Evolutionary conservation across 2,329 filamentous ascomycete genomes (phyloP).

Genomic region (Cytospora mali): DNA sequence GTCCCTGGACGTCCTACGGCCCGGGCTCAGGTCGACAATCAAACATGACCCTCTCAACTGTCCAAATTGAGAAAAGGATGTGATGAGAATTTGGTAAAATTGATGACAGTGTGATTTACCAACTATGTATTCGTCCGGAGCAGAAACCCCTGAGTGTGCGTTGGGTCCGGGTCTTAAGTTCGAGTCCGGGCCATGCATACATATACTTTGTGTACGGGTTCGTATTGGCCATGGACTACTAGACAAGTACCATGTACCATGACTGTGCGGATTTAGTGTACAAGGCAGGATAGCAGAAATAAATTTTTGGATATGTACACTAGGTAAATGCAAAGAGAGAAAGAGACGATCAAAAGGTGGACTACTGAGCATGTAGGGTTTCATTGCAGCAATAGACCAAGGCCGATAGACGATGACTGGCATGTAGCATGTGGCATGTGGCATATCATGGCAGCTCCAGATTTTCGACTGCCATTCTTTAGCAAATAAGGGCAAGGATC

Average conservation of each 20-base stretch:
- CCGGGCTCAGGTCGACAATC: slow-evolving; percentile 21
- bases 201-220: background rate
- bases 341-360: background rate
- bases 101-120: background rate
- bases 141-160: background rate
- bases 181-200: background rate
- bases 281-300: no score
- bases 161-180: background rate
- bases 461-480: background rate
- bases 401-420: background rate
- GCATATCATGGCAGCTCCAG: background rate
- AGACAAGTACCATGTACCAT: background rate
- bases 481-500: background rate
- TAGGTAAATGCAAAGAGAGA: no score
- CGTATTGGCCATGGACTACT: background rate
- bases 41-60: slow-evolving; percentile 8
- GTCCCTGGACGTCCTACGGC: slow-evolving; percentile 15
- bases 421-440: background rate
- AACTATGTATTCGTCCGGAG: no score
- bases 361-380: background rate
- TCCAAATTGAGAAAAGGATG: slow-evolving; percentile 16
- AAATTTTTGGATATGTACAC: no score
- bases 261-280: background rate
- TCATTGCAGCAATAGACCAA: background rate
- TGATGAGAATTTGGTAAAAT: background rate